These are phyloP conservation scores for Podospora australis DNA, from an alignment of 495 filamentous ascomycete genomes.

Conservation along the genomic window DNA sequence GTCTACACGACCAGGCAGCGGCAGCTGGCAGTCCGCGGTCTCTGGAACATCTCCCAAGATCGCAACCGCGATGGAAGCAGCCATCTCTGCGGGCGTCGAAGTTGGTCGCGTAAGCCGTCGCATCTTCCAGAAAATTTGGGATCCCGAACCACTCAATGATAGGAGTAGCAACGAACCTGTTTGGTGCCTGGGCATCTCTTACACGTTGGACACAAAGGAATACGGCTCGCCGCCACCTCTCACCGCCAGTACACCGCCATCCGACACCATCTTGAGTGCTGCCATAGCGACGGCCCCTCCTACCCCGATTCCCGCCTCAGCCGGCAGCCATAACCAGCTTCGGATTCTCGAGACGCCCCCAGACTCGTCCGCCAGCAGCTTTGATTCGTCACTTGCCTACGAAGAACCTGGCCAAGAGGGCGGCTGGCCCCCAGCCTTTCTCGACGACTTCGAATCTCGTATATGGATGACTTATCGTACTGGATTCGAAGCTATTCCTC, in stretches of 20 bases:
- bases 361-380: constrained; percentile 41
- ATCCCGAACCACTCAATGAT: constrained; percentile 85
- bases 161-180: constrained; percentile 58
- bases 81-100: constrained; percentile 32
- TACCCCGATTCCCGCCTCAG: background rate
- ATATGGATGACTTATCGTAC: constrained; percentile 98
- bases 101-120: constrained; percentile 51
- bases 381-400: constrained; percentile 44
- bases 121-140: constrained; percentile 91
- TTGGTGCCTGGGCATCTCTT: constrained; percentile 84
- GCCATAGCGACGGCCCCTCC: background rate
- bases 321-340: constrained; percentile 8
- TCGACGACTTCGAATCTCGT: constrained; percentile 87
- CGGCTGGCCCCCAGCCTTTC: constrained; percentile 78
- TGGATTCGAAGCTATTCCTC: constrained; percentile 78
- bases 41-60: constrained; percentile 24
- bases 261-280: constrained; percentile 8
- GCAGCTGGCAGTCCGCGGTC: constrained; percentile 25
- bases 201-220: constrained; percentile 43
- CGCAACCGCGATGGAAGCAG: constrained; percentile 35
- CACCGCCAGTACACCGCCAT: constrained; percentile 22
- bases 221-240: constrained; percentile 14
- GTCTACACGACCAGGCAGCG: constrained; percentile 14
- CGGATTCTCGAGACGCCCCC: constrained; percentile 35
- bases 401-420: constrained; percentile 45